Base-by-base conservation (phyloP, 768 basidiomycete genomes). In the Suillus spraguei region DNA sequence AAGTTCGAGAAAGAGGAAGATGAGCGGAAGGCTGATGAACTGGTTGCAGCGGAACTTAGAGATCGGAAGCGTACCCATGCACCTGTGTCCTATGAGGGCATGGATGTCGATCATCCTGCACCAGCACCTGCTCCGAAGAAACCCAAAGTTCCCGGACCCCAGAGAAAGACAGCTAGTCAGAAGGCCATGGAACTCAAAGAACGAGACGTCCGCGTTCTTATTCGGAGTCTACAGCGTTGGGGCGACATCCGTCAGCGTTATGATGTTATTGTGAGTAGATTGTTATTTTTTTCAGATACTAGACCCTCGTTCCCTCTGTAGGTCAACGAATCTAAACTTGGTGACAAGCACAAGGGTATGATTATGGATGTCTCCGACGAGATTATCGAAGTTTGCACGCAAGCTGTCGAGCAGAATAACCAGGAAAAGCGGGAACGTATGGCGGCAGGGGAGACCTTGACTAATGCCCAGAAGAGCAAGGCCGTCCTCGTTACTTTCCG, bases 111-210 rank as follows among this genome's bases (percentile, higher is more conserved):
- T 67, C 90, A 91, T 50, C 84, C 89, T 11, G 71, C 82, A 17
- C 76, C 88, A 5, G 77, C 87, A 6, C 77, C 89, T 64, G 79
- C 88, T 22, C 78, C 85, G 41, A 91, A 93, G 82, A 89, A 94
- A 75, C 87, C 89, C 60, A 92, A 90, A 71, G 79, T 77, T 4
- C 87, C 89, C 22, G 85, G 85, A 39, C 85, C 88, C 5, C 87
- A 89, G 63, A 84, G 96, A 69, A 98, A 99, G 81, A 90, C 91
- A 5, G 92, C 94, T 4, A 92, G 89, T 60, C 95, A 98, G 79
- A 94, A 94, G 73, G 90, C 97, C 20, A 91, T 97, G 88, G 95
- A 97, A 74, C 81, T 99, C 65, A 99, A 97, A 79, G 97, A 99
- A 75, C 88, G 97, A 50, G 97, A 99, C 74, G 88, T 99, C 33